These are phyloP conservation scores for Talaromyces sp. DNA, from an alignment of 2,329 filamentous ascomycete genomes.

Conservation along the genomic window DNA sequence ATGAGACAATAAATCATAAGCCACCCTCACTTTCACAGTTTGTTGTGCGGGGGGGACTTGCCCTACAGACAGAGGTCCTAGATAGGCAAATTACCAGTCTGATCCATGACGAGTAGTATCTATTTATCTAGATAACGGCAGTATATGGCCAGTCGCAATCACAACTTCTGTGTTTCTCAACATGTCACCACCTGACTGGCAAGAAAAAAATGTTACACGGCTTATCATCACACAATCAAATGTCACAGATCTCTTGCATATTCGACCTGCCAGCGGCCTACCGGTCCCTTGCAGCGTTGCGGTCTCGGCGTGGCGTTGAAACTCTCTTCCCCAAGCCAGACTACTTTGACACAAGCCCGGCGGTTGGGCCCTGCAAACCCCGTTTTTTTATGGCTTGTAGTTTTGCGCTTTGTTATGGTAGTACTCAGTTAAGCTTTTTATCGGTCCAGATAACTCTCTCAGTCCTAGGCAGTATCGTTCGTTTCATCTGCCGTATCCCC, in stretches of 20 bases:
- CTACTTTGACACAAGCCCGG: neutral
- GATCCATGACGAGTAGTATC: neutral
- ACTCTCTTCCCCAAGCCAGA: neutral
- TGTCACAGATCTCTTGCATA: neutral
- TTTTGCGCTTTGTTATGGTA: neutral
- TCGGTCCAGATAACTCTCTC: neutral
- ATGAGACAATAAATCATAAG: neutral
- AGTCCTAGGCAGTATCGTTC: neutral
- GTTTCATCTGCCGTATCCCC: neutral
- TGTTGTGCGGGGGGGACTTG: neutral
- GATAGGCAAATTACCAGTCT: neutral
- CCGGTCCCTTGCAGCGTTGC: neutral
- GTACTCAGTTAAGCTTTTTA: neutral
- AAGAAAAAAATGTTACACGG: neutral
- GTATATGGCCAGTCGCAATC: neutral
- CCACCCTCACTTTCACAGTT: neutral
- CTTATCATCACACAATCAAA: neutral
- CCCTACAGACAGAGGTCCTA: neutral
- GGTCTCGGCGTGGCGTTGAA: neutral
- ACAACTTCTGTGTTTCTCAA: neutral
- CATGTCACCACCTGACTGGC: neutral
- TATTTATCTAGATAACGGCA: neutral
- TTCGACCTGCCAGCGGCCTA: neutral
- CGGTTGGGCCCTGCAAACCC: neutral
- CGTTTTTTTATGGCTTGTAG: neutral